Base-by-base conservation (phyloP, 495 filamentous ascomycete species). In the Penicillium taxi region DNA sequence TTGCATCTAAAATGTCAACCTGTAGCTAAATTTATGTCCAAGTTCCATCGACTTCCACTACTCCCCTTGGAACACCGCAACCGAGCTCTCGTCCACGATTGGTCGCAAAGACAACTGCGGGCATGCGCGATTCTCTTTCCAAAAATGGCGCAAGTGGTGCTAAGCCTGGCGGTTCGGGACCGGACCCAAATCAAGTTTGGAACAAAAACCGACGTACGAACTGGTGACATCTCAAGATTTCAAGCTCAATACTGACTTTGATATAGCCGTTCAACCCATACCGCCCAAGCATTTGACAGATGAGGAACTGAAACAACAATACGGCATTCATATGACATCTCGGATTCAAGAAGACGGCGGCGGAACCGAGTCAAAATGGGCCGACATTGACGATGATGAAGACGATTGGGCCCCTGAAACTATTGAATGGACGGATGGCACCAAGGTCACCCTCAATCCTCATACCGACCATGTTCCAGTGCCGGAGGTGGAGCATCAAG, bases 311-410 rank as follows among this genome's bases (percentile, higher is more conserved):
- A 93, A 94, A 53, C 83, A 93, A 49, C 87, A 88, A 56, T 89
- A 84, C 56, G 91, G 91, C 9, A 99, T 99, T 39, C 91, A 99
- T 59, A 75, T 99, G 64, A 93, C 91, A 7, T 93, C 78, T 26
- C 78, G 91, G 36, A 78, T 99, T 15, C 82, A 88, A 33, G 75
- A 86, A 37, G 89, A 96, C 50, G 76, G 78, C 9, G 76, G 74
- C 26, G 80, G 82, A 11, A 88, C 89, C 41, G 85, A 90, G 35
- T 78, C 87, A 11, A 90, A 87, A 55, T 99, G 91, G 91, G 91
- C 93, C 12, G 91, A 99, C 66, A 96, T 98, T 40, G 91, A 96
- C 41, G 91, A 99, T 40, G 91, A 99, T 45, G 88, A 96, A 55
- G 91, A 96, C 38, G 89, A 96, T 55, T 99, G 91, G 91, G 87